Conservation (phyloP, 2,329 filamentous ascomycete genomes). For the Myotisia sp. region DNA sequence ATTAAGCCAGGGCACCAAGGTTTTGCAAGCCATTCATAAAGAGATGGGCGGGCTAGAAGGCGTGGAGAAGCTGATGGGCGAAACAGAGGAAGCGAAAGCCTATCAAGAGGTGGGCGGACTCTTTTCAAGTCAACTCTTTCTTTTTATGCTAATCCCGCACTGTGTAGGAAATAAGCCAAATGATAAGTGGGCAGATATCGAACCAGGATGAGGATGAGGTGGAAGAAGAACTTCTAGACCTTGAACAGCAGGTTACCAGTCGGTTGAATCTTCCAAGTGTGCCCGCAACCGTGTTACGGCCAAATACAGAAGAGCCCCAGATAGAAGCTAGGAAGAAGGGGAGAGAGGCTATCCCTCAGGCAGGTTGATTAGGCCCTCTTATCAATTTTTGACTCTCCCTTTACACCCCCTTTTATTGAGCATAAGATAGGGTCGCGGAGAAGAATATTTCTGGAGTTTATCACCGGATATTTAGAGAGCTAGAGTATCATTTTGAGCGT, state of each 20-base stretch:
- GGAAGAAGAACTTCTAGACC: slow-evolving; percentile 77
- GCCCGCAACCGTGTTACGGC: slow-evolving; percentile 23
- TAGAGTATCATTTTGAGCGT: too few species aligned
- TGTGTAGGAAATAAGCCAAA: slow-evolving; percentile 71
- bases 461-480: too few species aligned
- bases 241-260: slow-evolving; percentile 50
- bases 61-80: slow-evolving; percentile 89
- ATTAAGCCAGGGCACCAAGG: slow-evolving; percentile 76
- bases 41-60: slow-evolving; percentile 93
- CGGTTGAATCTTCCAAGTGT: slow-evolving; percentile 25
- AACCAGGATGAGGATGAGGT: slow-evolving; percentile 96
- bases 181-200: slow-evolving; percentile 75
- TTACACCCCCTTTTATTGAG: too few species aligned
- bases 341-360: slow-evolving; percentile 12
- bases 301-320: slow-evolving; percentile 18
- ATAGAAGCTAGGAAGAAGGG: slow-evolving; percentile 17
- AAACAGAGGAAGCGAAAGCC: slow-evolving; percentile 75
- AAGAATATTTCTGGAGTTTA: too few species aligned
- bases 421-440: too few species aligned
- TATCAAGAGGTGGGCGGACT: slow-evolving; percentile 71
- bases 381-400: slow-evolving; percentile 1
- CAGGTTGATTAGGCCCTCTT: slow-evolving; percentile 12
- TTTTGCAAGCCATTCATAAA: slow-evolving; percentile 77
- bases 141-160: slow-evolving; percentile 1
- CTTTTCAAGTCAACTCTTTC: background rate